These are phyloP conservation scores for Penicillium desertorum DNA, from an alignment of 495 filamentous ascomycete species.

Conservation along the genomic window DNA sequence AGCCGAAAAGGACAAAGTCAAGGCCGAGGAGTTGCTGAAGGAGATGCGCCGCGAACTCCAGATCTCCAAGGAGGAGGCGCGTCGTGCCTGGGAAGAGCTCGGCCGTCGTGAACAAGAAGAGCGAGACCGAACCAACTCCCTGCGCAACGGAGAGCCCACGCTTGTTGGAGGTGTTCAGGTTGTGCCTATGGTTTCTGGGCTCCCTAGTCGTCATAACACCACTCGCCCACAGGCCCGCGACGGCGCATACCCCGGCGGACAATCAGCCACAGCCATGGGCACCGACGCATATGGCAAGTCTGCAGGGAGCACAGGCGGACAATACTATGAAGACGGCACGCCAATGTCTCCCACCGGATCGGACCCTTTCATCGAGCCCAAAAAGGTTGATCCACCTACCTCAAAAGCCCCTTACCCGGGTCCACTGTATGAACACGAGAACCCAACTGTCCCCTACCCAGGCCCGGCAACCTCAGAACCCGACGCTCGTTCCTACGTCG, in stretches of 20 bases:
- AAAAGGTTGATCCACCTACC: slow-evolving; percentile 22
- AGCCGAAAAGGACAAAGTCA: slow-evolving; percentile 63
- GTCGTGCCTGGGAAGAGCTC: slow-evolving; percentile 95
- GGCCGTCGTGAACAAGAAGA: slow-evolving; percentile 93
- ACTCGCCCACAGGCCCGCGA: slow-evolving; percentile 49
- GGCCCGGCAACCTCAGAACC: slow-evolving; percentile 38
- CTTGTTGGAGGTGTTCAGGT: slow-evolving; percentile 92
- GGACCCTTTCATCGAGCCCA: slow-evolving; percentile 55
- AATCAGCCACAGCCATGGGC: slow-evolving; percentile 27
- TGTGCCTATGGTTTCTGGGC: slow-evolving; percentile 85
- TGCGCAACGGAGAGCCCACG: slow-evolving; percentile 85
- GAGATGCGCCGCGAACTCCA: slow-evolving; percentile 89
- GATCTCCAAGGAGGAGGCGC: slow-evolving; percentile 94
- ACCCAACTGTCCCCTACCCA: slow-evolving; percentile 33
- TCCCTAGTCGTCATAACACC: slow-evolving; percentile 63
- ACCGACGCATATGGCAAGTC: slow-evolving; percentile 26
- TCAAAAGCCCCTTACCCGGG: slow-evolving; percentile 34
- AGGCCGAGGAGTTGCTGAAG: slow-evolving; percentile 68
- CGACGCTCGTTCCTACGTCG: slow-evolving; percentile 53
- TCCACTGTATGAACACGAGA: slow-evolving; percentile 49
- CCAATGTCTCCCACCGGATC: slow-evolving; percentile 55
- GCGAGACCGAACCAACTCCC: slow-evolving; percentile 80
- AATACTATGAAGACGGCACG: slow-evolving; percentile 45
- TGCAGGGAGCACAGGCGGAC: slow-evolving; percentile 28
- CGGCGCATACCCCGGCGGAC: slow-evolving; percentile 39